Evolutionary conservation across 1,284 basidiomycete genomes (phyloP).

Genomic region (Phellopilus nigrolimitatus): DNA sequence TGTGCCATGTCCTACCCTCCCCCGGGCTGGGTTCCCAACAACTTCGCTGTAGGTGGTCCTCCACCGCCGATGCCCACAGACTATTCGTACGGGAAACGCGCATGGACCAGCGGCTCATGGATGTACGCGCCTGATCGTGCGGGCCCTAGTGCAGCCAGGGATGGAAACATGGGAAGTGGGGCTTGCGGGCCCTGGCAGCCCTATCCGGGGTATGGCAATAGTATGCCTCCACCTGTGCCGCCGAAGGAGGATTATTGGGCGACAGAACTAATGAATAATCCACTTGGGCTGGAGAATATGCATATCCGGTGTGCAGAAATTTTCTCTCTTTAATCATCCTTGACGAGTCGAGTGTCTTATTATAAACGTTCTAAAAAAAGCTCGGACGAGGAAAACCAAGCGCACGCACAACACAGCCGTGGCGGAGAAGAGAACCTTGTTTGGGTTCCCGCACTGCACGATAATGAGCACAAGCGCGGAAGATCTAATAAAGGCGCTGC

Average conservation of each 20-base stretch:
- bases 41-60: too few species aligned
- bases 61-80: slow-evolving; percentile 10
- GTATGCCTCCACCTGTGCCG: not conserved
- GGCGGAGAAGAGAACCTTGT: slow-evolving; percentile 1
- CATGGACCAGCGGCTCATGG: slow-evolving; percentile 9
- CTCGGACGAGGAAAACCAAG: slow-evolving; percentile 5
- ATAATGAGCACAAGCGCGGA: slow-evolving; percentile 3
- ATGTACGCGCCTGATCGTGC: not conserved
- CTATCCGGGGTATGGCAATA: not conserved
- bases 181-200: too few species aligned
- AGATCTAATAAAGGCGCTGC: not conserved
- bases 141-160: too few species aligned
- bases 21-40: not conserved
- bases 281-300: slow-evolving; percentile 61
- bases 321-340: slow-evolving; percentile 2
- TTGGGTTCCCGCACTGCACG: slow-evolving; percentile 9
- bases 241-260: slow-evolving; percentile 16
- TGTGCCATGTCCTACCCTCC: slow-evolving; percentile 1
- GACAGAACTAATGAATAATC: slow-evolving; percentile 45
- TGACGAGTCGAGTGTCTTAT: too few species aligned
- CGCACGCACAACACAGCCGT: not conserved
- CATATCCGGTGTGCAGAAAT: slow-evolving; percentile 49
- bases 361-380: not conserved
- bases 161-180: too few species aligned
- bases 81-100: slow-evolving; percentile 8